These are phyloP conservation scores for Trichoderma sp. DNA, from an alignment of 2,329 filamentous ascomycete species.

Conservation along the genomic window DNA sequence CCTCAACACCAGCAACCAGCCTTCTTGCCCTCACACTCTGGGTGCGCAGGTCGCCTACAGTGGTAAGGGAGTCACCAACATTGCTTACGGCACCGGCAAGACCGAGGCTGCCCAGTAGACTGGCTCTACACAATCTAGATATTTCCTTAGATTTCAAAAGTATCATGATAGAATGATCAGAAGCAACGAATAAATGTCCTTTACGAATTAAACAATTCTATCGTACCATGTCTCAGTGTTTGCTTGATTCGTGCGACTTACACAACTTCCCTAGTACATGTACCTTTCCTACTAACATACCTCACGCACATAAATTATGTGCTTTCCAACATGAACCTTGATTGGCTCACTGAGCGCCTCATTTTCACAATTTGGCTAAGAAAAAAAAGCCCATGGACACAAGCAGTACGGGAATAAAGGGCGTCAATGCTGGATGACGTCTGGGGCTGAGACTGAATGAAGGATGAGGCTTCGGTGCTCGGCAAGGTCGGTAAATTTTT, in stretches of 20 bases:
- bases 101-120: slow-evolving; percentile 30
- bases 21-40: slow-evolving; percentile 51
- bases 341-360: not conserved
- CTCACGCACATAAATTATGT: too few relatives aligned
- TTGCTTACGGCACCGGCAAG: slow-evolving; percentile 54
- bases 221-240: not conserved
- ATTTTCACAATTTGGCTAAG: not conserved
- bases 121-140: slow-evolving; percentile 23
- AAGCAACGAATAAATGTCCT: slow-evolving; percentile 15
- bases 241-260: not conserved
- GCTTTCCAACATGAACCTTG: too few relatives aligned
- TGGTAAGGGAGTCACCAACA: slow-evolving; percentile 52
- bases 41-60: slow-evolving; percentile 38
- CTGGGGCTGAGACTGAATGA: not conserved
- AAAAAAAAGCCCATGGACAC: not conserved
- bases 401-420: not conserved
- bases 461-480: not conserved
- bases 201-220: slow-evolving; percentile 6
- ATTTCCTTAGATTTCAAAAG: slow-evolving; percentile 12
- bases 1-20: slow-evolving; percentile 54
- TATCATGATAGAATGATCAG: slow-evolving; percentile 20
- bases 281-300: too few relatives aligned
- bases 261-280: not conserved
- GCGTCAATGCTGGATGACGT: slow-evolving; percentile 5
- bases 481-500: not conserved